Evolutionary conservation across 106 monocot genomes (phyloP).

Genomic region (Vanilla planifolia): DNA sequence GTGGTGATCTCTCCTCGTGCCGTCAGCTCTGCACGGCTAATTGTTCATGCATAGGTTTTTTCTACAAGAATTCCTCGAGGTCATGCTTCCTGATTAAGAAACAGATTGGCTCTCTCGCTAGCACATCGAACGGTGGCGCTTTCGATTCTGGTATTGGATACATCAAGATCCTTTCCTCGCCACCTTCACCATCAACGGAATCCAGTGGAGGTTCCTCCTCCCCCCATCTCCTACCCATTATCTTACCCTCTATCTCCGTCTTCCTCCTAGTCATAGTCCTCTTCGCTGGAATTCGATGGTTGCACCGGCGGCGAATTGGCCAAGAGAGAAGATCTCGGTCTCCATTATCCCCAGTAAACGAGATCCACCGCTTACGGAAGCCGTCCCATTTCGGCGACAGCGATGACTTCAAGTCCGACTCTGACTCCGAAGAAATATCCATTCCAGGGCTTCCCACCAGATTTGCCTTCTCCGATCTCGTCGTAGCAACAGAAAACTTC

Average conservation of each 20-base stretch:
- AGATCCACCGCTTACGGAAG: background rate
- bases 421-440: conserved; percentile 30
- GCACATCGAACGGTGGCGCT: background rate
- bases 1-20: conserved; percentile 18
- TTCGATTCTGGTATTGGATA: conserved; percentile 17
- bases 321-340: background rate
- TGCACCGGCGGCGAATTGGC: conserved; percentile 1
- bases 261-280: conserved; percentile 41
- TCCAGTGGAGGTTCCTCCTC: background rate
- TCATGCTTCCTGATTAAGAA: conserved; percentile 40
- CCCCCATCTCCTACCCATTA: conserved; percentile 22
- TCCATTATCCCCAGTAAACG: background rate
- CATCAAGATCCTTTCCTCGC: conserved; percentile 30
- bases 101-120: conserved; percentile 32
- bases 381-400: background rate
- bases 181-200: background rate
- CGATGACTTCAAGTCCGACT: conserved; percentile 9
- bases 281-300: conserved; percentile 20
- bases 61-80: conserved; percentile 32
- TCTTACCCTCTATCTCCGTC: conserved; percentile 51
- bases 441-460: conserved; percentile 68
- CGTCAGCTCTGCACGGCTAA: conserved; percentile 31
- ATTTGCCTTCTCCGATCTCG: conserved; percentile 62
- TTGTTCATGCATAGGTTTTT: conserved; percentile 59
- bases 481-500: conserved; percentile 46